Evolutionary conservation across 2,329 filamentous ascomycete genomes (phyloP), one percentile per base, ranked within the genome.

Genomic region (Fusarium heterosporum): DNA sequence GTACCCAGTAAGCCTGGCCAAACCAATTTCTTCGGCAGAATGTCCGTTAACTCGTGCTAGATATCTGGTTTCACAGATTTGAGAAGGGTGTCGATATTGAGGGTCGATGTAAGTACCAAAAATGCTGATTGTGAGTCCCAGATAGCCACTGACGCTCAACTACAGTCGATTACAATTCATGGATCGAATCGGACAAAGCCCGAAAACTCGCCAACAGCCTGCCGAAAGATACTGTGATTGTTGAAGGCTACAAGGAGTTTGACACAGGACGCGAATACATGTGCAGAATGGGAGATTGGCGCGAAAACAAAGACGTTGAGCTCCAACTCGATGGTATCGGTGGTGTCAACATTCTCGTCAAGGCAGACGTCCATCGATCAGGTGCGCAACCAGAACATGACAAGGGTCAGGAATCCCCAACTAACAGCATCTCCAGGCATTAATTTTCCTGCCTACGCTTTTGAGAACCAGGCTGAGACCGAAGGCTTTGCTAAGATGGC

Each of bases 401-500:
- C 19, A 30, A 52, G 22, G 29, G 29, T n/a, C 16, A 17, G 19
- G 30, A 49, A 22, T 17, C 39, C 38, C 19, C 11, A 12, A 53
- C 75, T 80, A 61, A 78, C 66, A 25, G 11, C 42, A 30, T 34
- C 19, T 25, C 19, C 69, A 95, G 94, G 95, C 65, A 96, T 99
- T 82, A 99, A 99, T 80, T 99, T 99, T 79, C 96, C 96, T 10
- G 90, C 89, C 76, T 99, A 99, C 75, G 87, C 96, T 4, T 99
- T 99, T 77, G 96, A 99, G 78, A 98, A 99, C 79, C 96, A 99
- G 82, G 96, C 96, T 67, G 96, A 99, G 80, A 99, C 96, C 6
- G 96, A 99, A 81, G 96, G 96, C 8, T 99, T 99, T 75, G 96
- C 96, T 36, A 97, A 96, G 79, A 99, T 99, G 96, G 96, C 96